Percentiles rank a stretch among this genome's conserved stretches.
Conservation (phyloP, 306 rosid species). For the Inga oerstediana region DNA sequence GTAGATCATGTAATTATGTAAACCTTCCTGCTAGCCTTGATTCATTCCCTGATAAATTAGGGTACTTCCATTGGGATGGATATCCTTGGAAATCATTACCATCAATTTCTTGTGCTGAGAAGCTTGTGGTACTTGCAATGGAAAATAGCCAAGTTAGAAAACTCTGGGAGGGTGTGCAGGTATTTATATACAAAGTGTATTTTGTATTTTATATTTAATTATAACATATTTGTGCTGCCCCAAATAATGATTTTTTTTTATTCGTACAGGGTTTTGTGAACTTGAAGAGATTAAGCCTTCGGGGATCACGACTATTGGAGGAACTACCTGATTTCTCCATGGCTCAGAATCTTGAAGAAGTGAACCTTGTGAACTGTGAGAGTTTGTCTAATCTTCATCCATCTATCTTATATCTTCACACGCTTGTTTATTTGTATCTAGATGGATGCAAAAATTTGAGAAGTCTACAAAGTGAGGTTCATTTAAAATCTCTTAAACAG, state of each 20-base stretch:
- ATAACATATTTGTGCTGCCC: not conserved
- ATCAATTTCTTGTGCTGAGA: not conserved
- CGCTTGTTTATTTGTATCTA: not conserved
- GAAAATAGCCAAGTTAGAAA: not conserved
- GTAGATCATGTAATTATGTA: not conserved
- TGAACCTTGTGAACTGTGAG: not conserved
- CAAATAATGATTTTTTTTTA: not conserved
- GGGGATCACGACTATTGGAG: not conserved
- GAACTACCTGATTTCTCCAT: not conserved
- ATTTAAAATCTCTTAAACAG: not conserved
- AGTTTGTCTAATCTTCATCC: not conserved
- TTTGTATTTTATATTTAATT: not conserved
- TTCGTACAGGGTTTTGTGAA: not conserved
- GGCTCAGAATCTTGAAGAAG: not conserved
- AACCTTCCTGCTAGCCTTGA: not conserved
- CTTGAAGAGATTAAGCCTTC: not conserved
- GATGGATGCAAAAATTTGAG: not conserved
- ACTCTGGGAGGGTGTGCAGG: not conserved
- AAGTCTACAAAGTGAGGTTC: not conserved
- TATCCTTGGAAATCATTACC: not conserved
- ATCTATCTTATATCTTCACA: not conserved
- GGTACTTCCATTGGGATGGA: slow-evolving; percentile 2
- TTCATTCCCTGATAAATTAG: not conserved
- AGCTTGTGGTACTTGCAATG: not conserved
- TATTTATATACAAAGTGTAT: not conserved